Evolutionary conservation across 2,329 filamentous ascomycete genomes (phyloP).

Genomic region (Cadophora sp.): DNA sequence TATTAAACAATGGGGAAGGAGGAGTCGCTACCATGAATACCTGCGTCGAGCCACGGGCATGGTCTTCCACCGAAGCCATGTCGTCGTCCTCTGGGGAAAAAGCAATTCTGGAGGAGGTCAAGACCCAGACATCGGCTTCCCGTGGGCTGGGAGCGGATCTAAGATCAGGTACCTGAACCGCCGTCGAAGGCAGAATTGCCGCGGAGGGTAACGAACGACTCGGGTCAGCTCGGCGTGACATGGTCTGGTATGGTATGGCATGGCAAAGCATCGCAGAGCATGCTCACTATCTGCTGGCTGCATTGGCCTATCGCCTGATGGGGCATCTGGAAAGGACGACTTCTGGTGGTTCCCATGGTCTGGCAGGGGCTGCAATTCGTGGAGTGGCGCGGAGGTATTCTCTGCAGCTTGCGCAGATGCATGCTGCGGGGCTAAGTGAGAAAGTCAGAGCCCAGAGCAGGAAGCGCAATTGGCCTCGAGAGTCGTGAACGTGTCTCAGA

Average conservation of each 20-base stretch:
- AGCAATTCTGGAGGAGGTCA: slow-evolving; percentile 2
- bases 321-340: slow-evolving; percentile 19
- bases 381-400: slow-evolving; percentile 27
- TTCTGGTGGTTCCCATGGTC: slow-evolving; percentile 14
- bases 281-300: slow-evolving; percentile 17
- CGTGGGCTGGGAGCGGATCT: slow-evolving; percentile 4
- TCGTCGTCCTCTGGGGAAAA: slow-evolving; percentile 10
- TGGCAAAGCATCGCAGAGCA: background rate
- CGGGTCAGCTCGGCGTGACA: slow-evolving; percentile 17
- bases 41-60: slow-evolving; percentile 4
- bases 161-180: slow-evolving; percentile 20
- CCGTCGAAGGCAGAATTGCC: slow-evolving; percentile 9
- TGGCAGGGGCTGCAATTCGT: slow-evolving; percentile 31
- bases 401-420: slow-evolving; percentile 30
- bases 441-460: slow-evolving; percentile 12
- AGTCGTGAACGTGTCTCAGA: slow-evolving; percentile 13
- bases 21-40: slow-evolving; percentile 25
- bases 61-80: background rate
- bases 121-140: background rate
- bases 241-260: no score
- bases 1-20: slow-evolving; percentile 41
- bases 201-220: background rate
- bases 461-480: background rate
- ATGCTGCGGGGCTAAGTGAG: slow-evolving; percentile 27
- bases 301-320: slow-evolving; percentile 34